Evolutionary conservation across 1,139 yeast genomes (phyloP), one percentile per base, ranked within the genome.

Genomic region (Yarrowia galli): DNA sequence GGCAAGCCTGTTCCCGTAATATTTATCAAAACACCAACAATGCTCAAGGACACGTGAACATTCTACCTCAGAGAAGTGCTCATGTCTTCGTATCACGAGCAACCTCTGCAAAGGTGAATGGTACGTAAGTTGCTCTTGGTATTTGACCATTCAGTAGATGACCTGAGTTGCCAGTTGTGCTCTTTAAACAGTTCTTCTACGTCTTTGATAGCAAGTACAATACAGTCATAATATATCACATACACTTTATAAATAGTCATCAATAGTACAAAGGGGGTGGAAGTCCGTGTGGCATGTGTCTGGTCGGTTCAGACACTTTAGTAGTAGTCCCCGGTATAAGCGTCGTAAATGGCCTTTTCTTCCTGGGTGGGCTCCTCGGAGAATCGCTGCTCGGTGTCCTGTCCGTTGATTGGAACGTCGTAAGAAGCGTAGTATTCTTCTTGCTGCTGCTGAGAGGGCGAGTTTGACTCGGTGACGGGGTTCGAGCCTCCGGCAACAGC

Each of bases 211-310:
- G 1, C 23, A 18, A 42, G 8, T 43, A 22, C 48, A 43, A 35
- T 58, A 58, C 49, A 43, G 51, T 58, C 64, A 58, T 58, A 43
- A 58, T 58, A 58, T 58, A 58, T 58, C 64, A 58, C 64, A 58
- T 58, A 43, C 64, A 58, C 64, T 58, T 58, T 58, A 58, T 58
- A 58, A 58, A 58, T 58, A 58, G 51, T 58, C 64, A 58, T 58
- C 64, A 58, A 58, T 58, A 43, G 51, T 43, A 43, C 64, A 58
- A 58, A 42, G 63, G 46, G 63, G 64, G 32, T n/a, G 15, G n/a
- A 16, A 25, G 49, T 40, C 36, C 25, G 51, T 20, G 40, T 20
- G 40, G 64, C 51, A 58, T 28, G 38, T n/a, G 48, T 40, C 48
- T 25, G n/a, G 32, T 28, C 20, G 2, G 10, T 7, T n/a, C n/a